Evolutionary conservation across 805 yeast genomes (phyloP), one percentile per base, ranked within the genome.

Genomic region (Candida chauliodis): DNA sequence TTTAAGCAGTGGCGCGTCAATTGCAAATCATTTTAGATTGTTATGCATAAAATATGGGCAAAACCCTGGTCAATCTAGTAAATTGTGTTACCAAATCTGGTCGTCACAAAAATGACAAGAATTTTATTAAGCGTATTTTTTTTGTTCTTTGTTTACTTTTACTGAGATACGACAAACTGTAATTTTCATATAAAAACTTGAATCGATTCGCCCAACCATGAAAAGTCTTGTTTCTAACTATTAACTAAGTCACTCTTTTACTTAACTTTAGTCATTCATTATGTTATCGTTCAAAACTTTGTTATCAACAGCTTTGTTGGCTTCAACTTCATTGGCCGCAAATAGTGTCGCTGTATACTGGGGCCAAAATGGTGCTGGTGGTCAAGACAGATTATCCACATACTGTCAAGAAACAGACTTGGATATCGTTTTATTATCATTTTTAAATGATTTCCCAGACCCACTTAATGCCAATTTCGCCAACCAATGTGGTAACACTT

Each of bases 351-450:
- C 54, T 4, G 37, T 49, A n/a, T 50, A 50, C 21, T 50, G 54
- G 54, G 54, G 54, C 11, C 54, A 50, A 40, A 49, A 45, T 37
- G 46, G 53, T 25, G 47, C 41, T 16, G 45, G 45, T 25, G 35
- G 46, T 34, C 59, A 61, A 43, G 61, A 61, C 38, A 34, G 50
- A 30, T 51, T 63, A 49, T 35, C 46, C 17, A 32, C 50, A 31
- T 84, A 84, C 66, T 86, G 95, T 68, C 64, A 69, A 43, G 66
- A 76, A 40, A 75, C 76, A 38, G 70, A 78, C 31, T 86, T 84
- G 22, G 95, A 85, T 49, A 75, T 84, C 38, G 63, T 81, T 41
- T 52, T 88, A 10, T 52, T 87, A 24, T 74, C 96, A 1, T 89
- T 89, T 61, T 57, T 88, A 51, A 61, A 73, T 39, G 57, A 63